Evolutionary conservation across 345 rosid genomes (phyloP).

Genomic region (Melastoma malabathricum): DNA sequence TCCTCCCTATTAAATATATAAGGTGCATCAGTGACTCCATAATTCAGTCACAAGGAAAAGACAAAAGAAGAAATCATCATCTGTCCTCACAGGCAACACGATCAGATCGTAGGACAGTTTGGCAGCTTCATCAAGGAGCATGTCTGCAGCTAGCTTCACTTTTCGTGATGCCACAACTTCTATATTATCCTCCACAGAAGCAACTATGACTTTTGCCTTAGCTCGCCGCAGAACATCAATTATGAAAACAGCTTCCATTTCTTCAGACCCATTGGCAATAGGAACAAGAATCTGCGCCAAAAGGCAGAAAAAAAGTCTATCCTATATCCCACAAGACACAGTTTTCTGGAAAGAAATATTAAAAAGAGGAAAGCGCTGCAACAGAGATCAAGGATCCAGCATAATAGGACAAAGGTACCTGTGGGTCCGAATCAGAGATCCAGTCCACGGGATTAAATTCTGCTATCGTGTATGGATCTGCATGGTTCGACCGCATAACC

Average conservation of each 20-base stretch:
- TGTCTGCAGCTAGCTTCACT: constrained; percentile 74
- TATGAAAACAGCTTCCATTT: constrained; percentile 81
- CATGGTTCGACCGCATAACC: constrained; percentile 73
- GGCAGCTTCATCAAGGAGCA: constrained; percentile 77
- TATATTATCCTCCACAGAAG: constrained; percentile 61
- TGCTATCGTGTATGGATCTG: constrained; percentile 49
- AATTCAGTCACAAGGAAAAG: neutral
- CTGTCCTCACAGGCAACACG: constrained; percentile 69
- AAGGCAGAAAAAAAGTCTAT: neutral
- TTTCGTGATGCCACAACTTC: constrained; percentile 79
- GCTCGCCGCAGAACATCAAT: constrained; percentile 79
- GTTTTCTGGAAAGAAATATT: too few relatives aligned
- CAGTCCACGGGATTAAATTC: constrained; percentile 63
- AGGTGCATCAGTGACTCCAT: neutral
- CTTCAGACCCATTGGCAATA: constrained; percentile 77
- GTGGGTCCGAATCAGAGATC: constrained; percentile 45
- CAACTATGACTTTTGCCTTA: constrained; percentile 73
- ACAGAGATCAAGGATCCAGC: neutral
- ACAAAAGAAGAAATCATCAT: too few relatives aligned
- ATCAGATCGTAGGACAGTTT: constrained; percentile 67
- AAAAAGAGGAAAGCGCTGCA: neutral
- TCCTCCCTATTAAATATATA: constrained; percentile 49
- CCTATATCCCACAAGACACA: too few relatives aligned
- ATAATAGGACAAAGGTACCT: constrained; percentile 21
- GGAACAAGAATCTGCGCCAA: constrained; percentile 73